Conservation (phyloP, 768 basidiomycete genomes). For the Xerocomellus chrysenteron region DNA sequence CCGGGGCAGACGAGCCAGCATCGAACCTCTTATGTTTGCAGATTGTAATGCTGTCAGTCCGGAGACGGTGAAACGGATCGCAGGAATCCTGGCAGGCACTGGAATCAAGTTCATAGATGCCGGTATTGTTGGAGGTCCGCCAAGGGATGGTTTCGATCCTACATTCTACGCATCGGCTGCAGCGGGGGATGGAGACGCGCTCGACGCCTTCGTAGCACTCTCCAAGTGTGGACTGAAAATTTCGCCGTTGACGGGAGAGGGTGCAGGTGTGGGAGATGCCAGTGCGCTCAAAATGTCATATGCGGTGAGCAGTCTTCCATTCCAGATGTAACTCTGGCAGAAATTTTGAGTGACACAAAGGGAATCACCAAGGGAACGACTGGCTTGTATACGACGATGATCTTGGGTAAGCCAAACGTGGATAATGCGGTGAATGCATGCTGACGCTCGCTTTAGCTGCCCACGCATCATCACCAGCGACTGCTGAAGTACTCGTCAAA, state of each 20-base stretch:
- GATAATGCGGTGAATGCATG: not conserved
- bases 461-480: constrained; percentile 56
- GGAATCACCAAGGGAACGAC: constrained; percentile 57
- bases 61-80: constrained; percentile 47
- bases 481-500: constrained; percentile 52
- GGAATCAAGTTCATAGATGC: constrained; percentile 52
- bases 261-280: constrained; percentile 52
- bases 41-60: constrained; percentile 63
- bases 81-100: constrained; percentile 41
- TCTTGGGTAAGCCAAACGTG: constrained; percentile 41
- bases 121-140: constrained; percentile 57
- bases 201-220: constrained; percentile 42
- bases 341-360: constrained; percentile 27
- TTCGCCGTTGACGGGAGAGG: constrained; percentile 45
- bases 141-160: constrained; percentile 47
- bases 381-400: constrained; percentile 54
- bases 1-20: not conserved
- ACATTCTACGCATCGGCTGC: constrained; percentile 54
- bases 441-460: constrained; percentile 39
- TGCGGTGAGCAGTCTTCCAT: constrained; percentile 41
- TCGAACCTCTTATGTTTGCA: constrained; percentile 38
- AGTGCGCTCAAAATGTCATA: constrained; percentile 68
- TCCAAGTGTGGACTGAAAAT: constrained; percentile 46
- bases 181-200: constrained; percentile 27
- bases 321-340: not conserved